Conservation (phyloP, 2,329 filamentous ascomycete genomes). For the Pestalotiopsis sp. region DNA sequence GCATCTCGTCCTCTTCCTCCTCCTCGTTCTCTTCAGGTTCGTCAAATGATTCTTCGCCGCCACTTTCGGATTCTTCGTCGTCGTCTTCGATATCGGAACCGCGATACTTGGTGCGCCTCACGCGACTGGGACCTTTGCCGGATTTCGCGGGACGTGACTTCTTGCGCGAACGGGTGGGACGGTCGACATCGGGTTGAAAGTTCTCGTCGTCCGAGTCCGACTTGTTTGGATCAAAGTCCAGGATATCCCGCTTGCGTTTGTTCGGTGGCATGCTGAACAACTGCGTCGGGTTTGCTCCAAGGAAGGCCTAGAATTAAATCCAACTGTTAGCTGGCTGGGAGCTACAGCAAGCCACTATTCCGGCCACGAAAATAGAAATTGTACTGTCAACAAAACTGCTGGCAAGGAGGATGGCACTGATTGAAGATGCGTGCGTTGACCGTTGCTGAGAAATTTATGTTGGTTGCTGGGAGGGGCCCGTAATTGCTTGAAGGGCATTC, state of each 20-base stretch:
- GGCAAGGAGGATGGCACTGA: no score
- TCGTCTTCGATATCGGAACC: constrained; percentile 66
- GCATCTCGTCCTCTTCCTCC: constrained; percentile 37
- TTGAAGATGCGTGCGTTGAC: no score
- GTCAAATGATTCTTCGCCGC: constrained; percentile 49
- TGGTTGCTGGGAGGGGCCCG: no score
- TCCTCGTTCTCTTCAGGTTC: constrained; percentile 36
- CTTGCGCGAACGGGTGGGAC: constrained; percentile 32
- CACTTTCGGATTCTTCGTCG: constrained; percentile 54
- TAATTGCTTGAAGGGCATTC: no score
- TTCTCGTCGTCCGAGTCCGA: constrained; percentile 68
- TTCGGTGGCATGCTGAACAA: constrained; percentile 35
- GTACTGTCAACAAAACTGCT: no score
- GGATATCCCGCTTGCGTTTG: constrained; percentile 57
- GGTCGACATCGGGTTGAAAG: constrained; percentile 55
- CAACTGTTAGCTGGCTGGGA: background rate
- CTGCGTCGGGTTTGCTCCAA: background rate
- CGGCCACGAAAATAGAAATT: no score
- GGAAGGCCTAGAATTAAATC: background rate
- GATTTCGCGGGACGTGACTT: constrained; percentile 40
- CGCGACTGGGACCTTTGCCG: constrained; percentile 24
- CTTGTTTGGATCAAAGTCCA: constrained; percentile 65
- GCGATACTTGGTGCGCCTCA: constrained; percentile 41
- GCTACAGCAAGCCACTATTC: background rate
- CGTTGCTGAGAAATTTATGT: no score